Evolutionary conservation across 306 rosid species (phyloP).

Genomic region (Cucurbita maxima): DNA sequence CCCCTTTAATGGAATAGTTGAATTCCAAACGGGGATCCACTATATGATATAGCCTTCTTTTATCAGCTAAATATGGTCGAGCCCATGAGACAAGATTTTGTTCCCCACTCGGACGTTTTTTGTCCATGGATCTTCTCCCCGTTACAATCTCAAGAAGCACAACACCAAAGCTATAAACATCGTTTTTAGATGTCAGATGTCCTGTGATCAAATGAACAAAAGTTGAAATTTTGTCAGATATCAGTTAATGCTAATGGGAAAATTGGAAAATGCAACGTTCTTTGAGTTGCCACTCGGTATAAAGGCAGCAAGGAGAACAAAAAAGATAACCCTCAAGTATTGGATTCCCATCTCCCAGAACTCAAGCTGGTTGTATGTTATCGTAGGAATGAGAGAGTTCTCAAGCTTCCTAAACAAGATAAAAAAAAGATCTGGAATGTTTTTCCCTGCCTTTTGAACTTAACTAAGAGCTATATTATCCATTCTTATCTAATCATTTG

Average conservation of each 20-base stretch:
- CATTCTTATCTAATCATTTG: neutral
- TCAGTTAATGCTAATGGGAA: neutral
- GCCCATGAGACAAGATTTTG: constrained; percentile 96
- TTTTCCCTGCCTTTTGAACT: neutral
- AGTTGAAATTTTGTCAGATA: constrained; percentile 10
- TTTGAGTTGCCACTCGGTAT: neutral
- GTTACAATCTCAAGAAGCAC: constrained; percentile 85
- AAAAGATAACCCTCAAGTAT: neutral
- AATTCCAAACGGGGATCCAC: constrained; percentile 84
- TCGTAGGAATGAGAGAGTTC: neutral
- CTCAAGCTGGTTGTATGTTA: neutral
- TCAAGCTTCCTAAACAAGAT: neutral
- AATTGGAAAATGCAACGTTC: neutral
- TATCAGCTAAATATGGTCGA: constrained; percentile 70
- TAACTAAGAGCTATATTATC: neutral
- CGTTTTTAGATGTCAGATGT: constrained; percentile 85
- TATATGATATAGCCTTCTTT: constrained; percentile 56
- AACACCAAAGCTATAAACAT: constrained; percentile 93
- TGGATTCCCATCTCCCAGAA: neutral
- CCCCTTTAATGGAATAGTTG: constrained; percentile 71
- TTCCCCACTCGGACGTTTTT: constrained; percentile 83
- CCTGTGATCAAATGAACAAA: constrained; percentile 34
- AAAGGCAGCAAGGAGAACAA: neutral
- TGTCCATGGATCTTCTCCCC: constrained; percentile 95
- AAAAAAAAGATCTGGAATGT: neutral